These are phyloP conservation scores for Lagenidium giganteum DNA, from an alignment of 352 stramenopile species.

Conservation along the genomic window DNA sequence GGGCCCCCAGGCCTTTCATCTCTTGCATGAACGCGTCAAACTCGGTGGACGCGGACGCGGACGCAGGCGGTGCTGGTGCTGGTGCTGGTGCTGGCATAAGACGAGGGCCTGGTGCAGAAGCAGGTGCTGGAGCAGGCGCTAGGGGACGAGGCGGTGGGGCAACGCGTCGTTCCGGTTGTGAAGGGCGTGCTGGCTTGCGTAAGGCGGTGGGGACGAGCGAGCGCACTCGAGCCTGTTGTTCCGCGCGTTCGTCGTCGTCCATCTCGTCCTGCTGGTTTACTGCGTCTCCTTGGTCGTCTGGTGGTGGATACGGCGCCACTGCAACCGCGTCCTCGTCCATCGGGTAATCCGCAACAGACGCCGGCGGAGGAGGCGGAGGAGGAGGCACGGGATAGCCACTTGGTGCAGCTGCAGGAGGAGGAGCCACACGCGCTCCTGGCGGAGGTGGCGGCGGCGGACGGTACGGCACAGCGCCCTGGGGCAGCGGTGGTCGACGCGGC, in stretches of 20 bases:
- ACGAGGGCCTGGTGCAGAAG: conserved; percentile 3
- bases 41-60: conserved; percentile 37
- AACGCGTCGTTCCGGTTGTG: conserved; percentile 17
- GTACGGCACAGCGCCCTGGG: conserved; percentile 24
- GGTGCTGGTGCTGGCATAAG: neutral
- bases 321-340: conserved; percentile 16
- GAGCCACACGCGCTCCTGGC: neutral
- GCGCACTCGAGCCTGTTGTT: conserved; percentile 35
- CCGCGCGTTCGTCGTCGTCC: conserved; percentile 26
- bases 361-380: conserved; percentile 6
- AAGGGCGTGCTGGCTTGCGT: conserved; percentile 40
- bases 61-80: neutral
- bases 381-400: conserved; percentile 5
- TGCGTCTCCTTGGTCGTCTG: conserved; percentile 4
- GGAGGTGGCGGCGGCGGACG: conserved; percentile 36
- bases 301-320: conserved; percentile 30
- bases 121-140: neutral
- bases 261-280: conserved; percentile 7
- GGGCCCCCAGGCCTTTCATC: conserved; percentile 26
- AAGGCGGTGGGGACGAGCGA: conserved; percentile 57
- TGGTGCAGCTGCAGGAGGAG: conserved; percentile 3
- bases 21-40: conserved; percentile 77
- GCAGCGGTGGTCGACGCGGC: conserved; percentile 46
- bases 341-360: neutral
- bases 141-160: neutral